These are phyloP conservation scores for Hysterium pulicare DNA, from an alignment of 2,329 filamentous ascomycete genomes.

Conservation along the genomic window DNA sequence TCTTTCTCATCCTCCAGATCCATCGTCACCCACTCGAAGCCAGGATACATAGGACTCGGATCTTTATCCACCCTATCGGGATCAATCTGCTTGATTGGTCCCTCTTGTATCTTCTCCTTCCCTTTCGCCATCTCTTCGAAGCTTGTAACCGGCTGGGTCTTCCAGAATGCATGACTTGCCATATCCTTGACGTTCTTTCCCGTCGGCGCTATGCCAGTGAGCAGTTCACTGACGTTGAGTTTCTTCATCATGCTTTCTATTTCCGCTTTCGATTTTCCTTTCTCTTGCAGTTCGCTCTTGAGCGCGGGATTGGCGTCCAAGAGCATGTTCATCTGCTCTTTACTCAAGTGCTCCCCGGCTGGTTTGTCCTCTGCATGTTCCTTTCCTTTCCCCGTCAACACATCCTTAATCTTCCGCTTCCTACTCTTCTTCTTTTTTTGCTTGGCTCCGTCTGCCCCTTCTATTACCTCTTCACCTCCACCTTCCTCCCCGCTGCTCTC, in stretches of 20 bases:
- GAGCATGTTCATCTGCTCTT: slow-evolving; percentile 36
- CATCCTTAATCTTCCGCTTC: slow-evolving; percentile 57
- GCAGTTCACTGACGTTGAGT: slow-evolving; percentile 66
- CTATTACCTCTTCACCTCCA: slow-evolving; percentile 34
- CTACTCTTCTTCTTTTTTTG: slow-evolving; percentile 66
- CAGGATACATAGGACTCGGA: slow-evolving; percentile 66
- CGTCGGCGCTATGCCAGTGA: slow-evolving; percentile 70
- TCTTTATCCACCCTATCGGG: slow-evolving; percentile 75
- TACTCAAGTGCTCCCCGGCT: slow-evolving; percentile 30
- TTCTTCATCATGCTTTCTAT: slow-evolving; percentile 54
- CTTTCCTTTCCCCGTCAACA: slow-evolving; percentile 35
- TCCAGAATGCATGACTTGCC: slow-evolving; percentile 98
- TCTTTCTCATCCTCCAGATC: slow-evolving; percentile 74
- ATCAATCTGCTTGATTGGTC: slow-evolving; percentile 77
- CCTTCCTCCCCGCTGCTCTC: slow-evolving; percentile 20
- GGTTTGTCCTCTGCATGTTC: slow-evolving; percentile 21
- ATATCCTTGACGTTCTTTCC: slow-evolving; percentile 94
- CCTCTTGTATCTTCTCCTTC: slow-evolving; percentile 59
- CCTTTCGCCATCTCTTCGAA: slow-evolving; percentile 55
- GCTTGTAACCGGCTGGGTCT: slow-evolving; percentile 89
- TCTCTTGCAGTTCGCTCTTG: slow-evolving; percentile 31
- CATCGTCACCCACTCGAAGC: slow-evolving; percentile 93
- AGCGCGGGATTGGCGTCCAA: slow-evolving; percentile 38
- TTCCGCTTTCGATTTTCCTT: slow-evolving; percentile 16
- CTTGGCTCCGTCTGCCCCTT: slow-evolving; percentile 39